Conservation (phyloP, 1,284 basidiomycete species). For the Fomitopsis pinicola region DNA sequence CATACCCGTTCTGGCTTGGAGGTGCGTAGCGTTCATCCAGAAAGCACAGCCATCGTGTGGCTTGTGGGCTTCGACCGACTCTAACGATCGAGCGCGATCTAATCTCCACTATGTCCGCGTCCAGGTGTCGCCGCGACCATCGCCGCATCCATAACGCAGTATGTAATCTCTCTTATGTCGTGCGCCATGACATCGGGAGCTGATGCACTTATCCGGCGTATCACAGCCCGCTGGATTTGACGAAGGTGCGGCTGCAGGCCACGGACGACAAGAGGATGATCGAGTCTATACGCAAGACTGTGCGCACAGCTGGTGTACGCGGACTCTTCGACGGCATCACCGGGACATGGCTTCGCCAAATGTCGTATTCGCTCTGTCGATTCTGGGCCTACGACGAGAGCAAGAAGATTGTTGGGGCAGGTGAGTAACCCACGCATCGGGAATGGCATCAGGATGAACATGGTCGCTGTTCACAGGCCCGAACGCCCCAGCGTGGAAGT, state of each 20-base stretch:
- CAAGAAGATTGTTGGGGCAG: slow-evolving; percentile 75
- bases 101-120: slow-evolving; percentile 5
- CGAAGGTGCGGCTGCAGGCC: slow-evolving; percentile 84
- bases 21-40: slow-evolving; percentile 37
- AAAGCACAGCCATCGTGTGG: neutral
- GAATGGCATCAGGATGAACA: neutral
- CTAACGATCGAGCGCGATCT: neutral
- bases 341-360: slow-evolving; percentile 88
- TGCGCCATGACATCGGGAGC: slow-evolving; percentile 5
- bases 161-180: slow-evolving; percentile 18
- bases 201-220: neutral
- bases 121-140: slow-evolving; percentile 75
- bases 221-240: slow-evolving; percentile 73
- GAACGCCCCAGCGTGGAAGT: slow-evolving; percentile 73
- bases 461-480: slow-evolving; percentile 32
- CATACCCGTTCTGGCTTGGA: slow-evolving; percentile 82
- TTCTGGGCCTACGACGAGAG: slow-evolving; percentile 94
- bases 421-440: slow-evolving; percentile 22
- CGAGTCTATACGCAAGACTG: slow-evolving; percentile 72
- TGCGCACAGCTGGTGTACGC: slow-evolving; percentile 61
- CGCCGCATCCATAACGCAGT: slow-evolving; percentile 81
- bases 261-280: slow-evolving; percentile 87
- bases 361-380: slow-evolving; percentile 90
- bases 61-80: neutral
- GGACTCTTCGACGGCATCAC: slow-evolving; percentile 86